Conservation (phyloP, 2,329 filamentous ascomycete genomes). For the Phaeosphaeriaceae sp. region DNA sequence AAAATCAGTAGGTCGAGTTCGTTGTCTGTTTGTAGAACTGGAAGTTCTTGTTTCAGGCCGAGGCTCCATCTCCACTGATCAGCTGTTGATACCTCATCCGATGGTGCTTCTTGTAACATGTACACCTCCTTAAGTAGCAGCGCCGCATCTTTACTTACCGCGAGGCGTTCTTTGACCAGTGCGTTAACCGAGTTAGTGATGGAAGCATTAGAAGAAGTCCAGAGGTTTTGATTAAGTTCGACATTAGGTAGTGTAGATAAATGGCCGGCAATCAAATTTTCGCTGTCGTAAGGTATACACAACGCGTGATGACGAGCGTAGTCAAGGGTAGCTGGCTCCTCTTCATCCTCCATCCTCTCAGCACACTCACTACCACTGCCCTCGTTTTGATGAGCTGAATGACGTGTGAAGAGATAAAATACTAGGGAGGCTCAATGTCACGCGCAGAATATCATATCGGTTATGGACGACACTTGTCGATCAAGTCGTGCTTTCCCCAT, state of each 20-base stretch:
- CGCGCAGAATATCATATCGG: too few species aligned
- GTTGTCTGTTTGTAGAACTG: conserved; percentile 54
- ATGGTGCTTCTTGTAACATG: conserved; percentile 4
- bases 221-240: conserved; percentile 22
- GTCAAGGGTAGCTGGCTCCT: conserved; percentile 51
- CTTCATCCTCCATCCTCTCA: conserved; percentile 11
- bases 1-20: conserved; percentile 54
- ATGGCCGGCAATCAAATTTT: conserved; percentile 29
- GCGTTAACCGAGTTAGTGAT: conserved; percentile 17
- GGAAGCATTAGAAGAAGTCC: conserved; percentile 21
- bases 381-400: not conserved
- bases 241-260: conserved; percentile 13
- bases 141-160: conserved; percentile 36
- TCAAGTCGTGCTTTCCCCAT: conserved; percentile 7
- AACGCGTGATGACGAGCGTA: conserved; percentile 56
- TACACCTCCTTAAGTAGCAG: conserved; percentile 33
- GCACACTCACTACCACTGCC: too few species aligned
- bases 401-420: not conserved
- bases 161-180: conserved; percentile 36
- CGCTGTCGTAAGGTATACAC: conserved; percentile 42
- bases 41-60: conserved; percentile 53
- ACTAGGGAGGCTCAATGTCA: not conserved
- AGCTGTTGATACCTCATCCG: not conserved
- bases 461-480: not conserved
- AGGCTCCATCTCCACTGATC: conserved; percentile 22